A percentile compares a stretch with the other conserved stretches of the same genome.
Conservation (phyloP, 2,329 filamentous ascomycete species). For the Triangularia setosa region DNA sequence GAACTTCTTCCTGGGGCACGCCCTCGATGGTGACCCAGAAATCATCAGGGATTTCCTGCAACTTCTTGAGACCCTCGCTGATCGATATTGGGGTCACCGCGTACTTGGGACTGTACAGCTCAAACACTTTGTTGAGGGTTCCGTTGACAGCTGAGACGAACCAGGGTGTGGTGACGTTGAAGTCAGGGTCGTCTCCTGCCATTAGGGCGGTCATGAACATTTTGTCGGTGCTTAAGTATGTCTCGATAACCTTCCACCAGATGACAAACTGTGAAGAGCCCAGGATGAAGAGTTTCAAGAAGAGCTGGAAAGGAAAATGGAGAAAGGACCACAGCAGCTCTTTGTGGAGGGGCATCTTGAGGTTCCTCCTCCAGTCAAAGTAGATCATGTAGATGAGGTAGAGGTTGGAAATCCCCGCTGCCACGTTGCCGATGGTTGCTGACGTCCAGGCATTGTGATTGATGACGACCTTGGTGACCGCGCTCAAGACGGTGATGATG, state of each 20-base stretch:
- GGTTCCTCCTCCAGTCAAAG: constrained; percentile 54
- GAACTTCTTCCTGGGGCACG: neutral
- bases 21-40: neutral
- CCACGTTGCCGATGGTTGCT: neutral
- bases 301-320: constrained; percentile 61
- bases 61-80: neutral
- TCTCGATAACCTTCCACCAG: constrained; percentile 38
- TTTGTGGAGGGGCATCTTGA: neutral
- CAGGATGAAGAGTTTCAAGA: constrained; percentile 60
- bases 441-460: constrained; percentile 1
- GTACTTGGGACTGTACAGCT: constrained; percentile 24
- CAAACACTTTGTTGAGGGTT: constrained; percentile 27
- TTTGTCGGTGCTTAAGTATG: constrained; percentile 21
- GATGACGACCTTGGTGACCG: constrained; percentile 5
- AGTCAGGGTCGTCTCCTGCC: constrained; percentile 17
- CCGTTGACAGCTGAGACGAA: constrained; percentile 22
- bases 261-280: constrained; percentile 54
- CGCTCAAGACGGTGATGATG: constrained; percentile 6
- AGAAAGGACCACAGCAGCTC: constrained; percentile 56
- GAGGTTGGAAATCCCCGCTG: constrained; percentile 19
- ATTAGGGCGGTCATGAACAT: constrained; percentile 19
- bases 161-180: constrained; percentile 16
- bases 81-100: constrained; percentile 12
- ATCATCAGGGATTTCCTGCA: constrained; percentile 1
- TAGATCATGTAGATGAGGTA: constrained; percentile 38